These are phyloP conservation scores for Botryotinia convoluta DNA, from an alignment of 2,329 filamentous ascomycete species.

Conservation along the genomic window DNA sequence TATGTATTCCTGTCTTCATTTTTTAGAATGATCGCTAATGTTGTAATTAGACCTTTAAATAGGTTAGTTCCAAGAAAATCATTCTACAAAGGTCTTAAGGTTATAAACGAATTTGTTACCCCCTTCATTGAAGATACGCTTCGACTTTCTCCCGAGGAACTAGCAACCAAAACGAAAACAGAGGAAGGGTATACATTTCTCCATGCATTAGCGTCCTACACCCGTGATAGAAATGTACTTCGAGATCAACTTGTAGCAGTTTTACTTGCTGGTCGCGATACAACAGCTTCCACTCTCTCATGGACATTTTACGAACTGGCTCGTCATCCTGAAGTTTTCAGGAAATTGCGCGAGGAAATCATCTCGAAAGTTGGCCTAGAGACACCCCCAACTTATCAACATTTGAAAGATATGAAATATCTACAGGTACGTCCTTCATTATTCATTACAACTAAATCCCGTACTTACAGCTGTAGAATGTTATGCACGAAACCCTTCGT, in stretches of 20 bases:
- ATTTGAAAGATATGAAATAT: constrained; percentile 87
- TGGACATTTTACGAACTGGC: constrained; percentile 83
- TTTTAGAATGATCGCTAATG: constrained; percentile 1
- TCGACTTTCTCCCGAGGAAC: constrained; percentile 65
- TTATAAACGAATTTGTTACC: constrained; percentile 74
- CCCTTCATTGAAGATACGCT: constrained; percentile 75
- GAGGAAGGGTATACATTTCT: constrained; percentile 79
- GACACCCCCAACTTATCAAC: constrained; percentile 65
- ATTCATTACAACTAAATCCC: neutral
- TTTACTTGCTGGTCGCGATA: constrained; percentile 82
- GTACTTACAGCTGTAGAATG: constrained; percentile 45
- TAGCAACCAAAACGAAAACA: constrained; percentile 69
- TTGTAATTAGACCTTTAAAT: constrained; percentile 53
- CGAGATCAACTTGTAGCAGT: constrained; percentile 83
- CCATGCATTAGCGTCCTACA: constrained; percentile 79
- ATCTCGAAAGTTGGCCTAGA: constrained; percentile 61
- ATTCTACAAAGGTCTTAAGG: constrained; percentile 62
- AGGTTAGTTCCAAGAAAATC: constrained; percentile 59
- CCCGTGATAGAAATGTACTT: constrained; percentile 66
- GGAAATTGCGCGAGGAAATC: constrained; percentile 73
- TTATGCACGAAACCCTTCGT: constrained; percentile 75
- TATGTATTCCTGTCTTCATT: constrained; percentile 37
- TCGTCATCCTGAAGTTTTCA: constrained; percentile 63
- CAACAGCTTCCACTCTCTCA: constrained; percentile 76
- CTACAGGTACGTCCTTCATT: constrained; percentile 45